Evolutionary conservation across 768 basidiomycete species (phyloP), one percentile per base, ranked within the genome.

Genomic region (Leccinum disarticulatum): DNA sequence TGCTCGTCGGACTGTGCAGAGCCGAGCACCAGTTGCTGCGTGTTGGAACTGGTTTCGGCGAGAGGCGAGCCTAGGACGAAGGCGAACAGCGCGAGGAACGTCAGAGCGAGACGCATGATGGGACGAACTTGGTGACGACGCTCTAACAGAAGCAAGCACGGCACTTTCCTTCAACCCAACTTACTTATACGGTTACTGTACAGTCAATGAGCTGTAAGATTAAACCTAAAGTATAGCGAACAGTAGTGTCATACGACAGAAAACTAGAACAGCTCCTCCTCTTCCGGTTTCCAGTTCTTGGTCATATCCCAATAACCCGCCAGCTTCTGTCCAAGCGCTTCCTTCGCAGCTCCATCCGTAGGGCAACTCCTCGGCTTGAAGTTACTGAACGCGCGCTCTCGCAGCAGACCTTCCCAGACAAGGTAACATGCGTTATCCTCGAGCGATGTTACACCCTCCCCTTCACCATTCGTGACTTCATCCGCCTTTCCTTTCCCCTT

Each of bases 231-330:
- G 11, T 22, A 25, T 27, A 49, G 27, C 11, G 27, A 49, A 25
- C 22, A 48, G 46, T 25, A 47, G 13, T 47, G 33, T 25, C 2
- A 22, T 27, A 25, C 11, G 25, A 27, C 4, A 48, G 7, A 3
- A 52, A 28, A 25, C 75, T 70, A 88, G 67, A 85, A 84, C 66
- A 86, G 64, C 59, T 91, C 88, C 64, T 91, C 90, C 56, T 93
- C 91, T 72, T 90, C 88, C 5, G 85, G 82, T 71, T 85, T 90
- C 85, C 87, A 93, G 68, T 91, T 90, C 85, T 95, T 97, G 30
- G 93, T 87, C 74, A 91, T 83, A 73, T 98, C 96, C 95, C 95
- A 98, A 71, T 94, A 91, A 0, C 93, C 91, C 52, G 87, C 87
- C 74, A 94, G 72, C 80, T 87, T 93, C 59, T 84, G 81, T 1